phyloP scores from a whole-genome alignment of 208 protist genomes.

The Borovskyia barvae region DNA sequence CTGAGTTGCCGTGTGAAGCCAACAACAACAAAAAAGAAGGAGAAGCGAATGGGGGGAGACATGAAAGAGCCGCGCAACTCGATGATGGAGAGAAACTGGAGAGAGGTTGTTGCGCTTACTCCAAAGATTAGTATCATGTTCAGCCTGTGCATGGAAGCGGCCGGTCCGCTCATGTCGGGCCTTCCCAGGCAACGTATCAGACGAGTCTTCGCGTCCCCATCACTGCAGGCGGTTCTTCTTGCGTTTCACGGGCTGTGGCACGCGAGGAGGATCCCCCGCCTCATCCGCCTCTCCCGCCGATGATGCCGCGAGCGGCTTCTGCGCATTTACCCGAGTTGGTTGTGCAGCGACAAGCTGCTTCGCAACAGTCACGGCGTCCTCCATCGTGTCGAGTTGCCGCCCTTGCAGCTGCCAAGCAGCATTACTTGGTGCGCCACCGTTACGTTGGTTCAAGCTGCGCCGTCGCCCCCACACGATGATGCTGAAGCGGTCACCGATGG shows the following conservation, averaged over 20 bases:
- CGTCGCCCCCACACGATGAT: conserved; percentile 91
- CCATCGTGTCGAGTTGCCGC: conserved; percentile 43
- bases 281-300: neutral
- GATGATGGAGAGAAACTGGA: no score
- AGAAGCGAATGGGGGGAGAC: no score
- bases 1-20: no score
- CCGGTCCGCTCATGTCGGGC: no score
- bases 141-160: no score
- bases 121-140: no score
- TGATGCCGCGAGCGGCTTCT: neutral
- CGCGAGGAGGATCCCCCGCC: neutral
- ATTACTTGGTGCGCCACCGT: conserved; percentile 50
- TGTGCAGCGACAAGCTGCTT: conserved; percentile 54
- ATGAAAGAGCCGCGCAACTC: no score
- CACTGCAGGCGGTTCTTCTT: conserved; percentile 85
- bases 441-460: conserved; percentile 70
- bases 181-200: no score
- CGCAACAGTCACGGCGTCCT: conserved; percentile 62
- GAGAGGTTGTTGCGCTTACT: no score
- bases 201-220: no score
- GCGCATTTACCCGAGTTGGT: neutral
- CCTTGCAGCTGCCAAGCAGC: conserved; percentile 13
- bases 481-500: conserved; percentile 79
- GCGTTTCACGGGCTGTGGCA: conserved; percentile 29
- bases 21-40: no score